Percentiles rank a stretch among this genome's conserved stretches.
phyloP scores from a whole-genome alignment of 345 rosid species.

The Pugionium cornutum region DNA sequence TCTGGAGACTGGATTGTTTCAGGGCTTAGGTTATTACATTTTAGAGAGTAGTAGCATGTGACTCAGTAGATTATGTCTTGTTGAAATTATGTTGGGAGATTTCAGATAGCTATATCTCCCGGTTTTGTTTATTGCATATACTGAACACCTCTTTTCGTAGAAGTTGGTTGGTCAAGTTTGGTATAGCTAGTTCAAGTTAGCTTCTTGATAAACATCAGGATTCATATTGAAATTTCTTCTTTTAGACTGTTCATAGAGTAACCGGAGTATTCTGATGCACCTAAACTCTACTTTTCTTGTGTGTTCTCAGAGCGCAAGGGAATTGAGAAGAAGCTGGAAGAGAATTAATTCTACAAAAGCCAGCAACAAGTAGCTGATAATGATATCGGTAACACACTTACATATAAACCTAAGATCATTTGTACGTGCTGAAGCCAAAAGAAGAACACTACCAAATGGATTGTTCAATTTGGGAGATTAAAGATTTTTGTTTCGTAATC shows the following conservation, averaged over 20 bases:
- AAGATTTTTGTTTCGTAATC: neutral
- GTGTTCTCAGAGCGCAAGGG: conserved; percentile 49
- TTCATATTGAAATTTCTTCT: neutral
- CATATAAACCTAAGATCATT: conserved; percentile 4
- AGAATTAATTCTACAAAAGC: conserved; percentile 37
- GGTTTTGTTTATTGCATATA: conserved; percentile 19
- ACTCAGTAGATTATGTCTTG: conserved; percentile 3
- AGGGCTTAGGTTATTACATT: too few relatives aligned
- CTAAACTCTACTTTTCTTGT: neutral
- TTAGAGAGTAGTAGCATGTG: conserved; percentile 9
- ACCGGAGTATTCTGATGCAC: neutral
- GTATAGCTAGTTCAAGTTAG: neutral
- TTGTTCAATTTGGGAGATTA: conserved; percentile 8
- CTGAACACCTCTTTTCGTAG: conserved; percentile 1
- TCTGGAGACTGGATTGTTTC: too few relatives aligned
- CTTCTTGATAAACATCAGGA: neutral
- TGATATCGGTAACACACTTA: conserved; percentile 29
- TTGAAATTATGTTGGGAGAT: neutral
- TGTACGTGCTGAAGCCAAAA: conserved; percentile 1
- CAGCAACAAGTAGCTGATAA: conserved; percentile 31
- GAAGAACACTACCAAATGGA: conserved; percentile 21
- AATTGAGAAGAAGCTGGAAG: conserved; percentile 52
- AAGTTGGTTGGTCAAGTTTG: conserved; percentile 32
- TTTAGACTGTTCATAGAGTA: conserved; percentile 15
- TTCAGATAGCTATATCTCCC: conserved; percentile 17